Base-by-base conservation (phyloP, 108 stramenopile genomes). In the Fragilaria crotonensis region DNA sequence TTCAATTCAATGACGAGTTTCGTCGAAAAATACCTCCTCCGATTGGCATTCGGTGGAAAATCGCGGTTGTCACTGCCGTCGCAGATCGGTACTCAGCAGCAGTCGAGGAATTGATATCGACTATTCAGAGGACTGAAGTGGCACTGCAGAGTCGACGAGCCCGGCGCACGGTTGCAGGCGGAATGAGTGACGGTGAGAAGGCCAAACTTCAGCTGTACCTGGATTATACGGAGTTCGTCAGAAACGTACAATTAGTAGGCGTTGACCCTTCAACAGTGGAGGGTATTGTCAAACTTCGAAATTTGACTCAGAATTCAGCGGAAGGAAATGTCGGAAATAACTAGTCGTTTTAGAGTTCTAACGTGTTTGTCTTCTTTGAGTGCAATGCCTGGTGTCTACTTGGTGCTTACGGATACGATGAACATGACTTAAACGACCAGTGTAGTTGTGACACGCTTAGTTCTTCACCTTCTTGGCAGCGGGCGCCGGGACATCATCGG, bases 121-220 rank as follows among this genome's bases (percentile, higher is more conserved):
- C 91, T 17, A 87, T 93, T 5, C 71, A 81, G 59, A 69, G 83
- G 36, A 93, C 91, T 5, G 91, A 93, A 66, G 87, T 85, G 29
- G 85, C 91, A 21, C 52, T 93, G 33, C 80, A 93, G 55, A 84
- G 73, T 59, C 64, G 85, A 26, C 41, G 71, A 31, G 69, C 79
- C 45, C 76, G 85, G 19, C 62, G 79, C 30, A 83, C 78, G 44
- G 78, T 81, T 54, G 83, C 82, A 33, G 91, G 85, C 3, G 91
- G 87, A 17, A 85, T 89, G 72, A 89, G 91, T 54, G 91, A 93
- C 52, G 91, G 87, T 21, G 91, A 93, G 66, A 93, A 93, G 66
- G 85, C 86, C n/a, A 89, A 89, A 52, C 59, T 89, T 48, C 91
- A 93, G 48, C 55, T 93, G 44, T 85, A 62, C 60, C 72, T 93